Percentiles rank a stretch among this genome's conserved stretches.
Conservation (phyloP, 2,329 filamentous ascomycete genomes). For the Trichoderma koningiopsis region DNA sequence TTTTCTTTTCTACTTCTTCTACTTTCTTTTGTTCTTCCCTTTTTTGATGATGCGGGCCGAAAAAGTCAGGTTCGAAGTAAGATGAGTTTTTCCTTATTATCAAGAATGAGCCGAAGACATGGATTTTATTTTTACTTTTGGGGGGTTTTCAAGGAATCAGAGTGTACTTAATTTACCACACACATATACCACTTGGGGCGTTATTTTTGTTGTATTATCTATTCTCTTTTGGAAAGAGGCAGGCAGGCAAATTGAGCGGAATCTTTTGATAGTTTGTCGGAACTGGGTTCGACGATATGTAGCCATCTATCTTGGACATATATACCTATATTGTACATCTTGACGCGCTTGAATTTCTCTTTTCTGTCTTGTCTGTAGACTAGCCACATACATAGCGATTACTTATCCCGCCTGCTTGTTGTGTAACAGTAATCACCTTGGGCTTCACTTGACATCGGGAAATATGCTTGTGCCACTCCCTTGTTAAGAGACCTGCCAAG, state of each 20-base stretch:
- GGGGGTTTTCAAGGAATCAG: background rate
- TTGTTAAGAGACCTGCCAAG: too few species aligned
- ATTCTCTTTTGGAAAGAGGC: conserved; percentile 1
- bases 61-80: background rate
- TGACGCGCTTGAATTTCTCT: conserved; percentile 19
- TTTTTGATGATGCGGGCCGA: background rate
- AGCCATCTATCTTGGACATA: background rate
- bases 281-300: conserved; percentile 22
- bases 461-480: background rate
- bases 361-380: background rate
- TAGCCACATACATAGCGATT: background rate
- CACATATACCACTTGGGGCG: conserved; percentile 30
- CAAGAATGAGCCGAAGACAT: background rate
- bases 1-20: conserved; percentile 11
- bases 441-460: background rate
- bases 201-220: conserved; percentile 5
- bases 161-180: conserved; percentile 1
- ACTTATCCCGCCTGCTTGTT: background rate
- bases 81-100: background rate
- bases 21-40: conserved; percentile 17
- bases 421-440: background rate
- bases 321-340: background rate
- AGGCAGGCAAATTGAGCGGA: conserved; percentile 15
- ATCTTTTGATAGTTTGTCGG: conserved; percentile 18
- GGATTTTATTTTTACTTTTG: background rate